Percentiles rank a stretch among this genome's conserved stretches.
phyloP scores from a whole-genome alignment of 805 yeast species.

The Metschnikowia picachoensis region DNA sequence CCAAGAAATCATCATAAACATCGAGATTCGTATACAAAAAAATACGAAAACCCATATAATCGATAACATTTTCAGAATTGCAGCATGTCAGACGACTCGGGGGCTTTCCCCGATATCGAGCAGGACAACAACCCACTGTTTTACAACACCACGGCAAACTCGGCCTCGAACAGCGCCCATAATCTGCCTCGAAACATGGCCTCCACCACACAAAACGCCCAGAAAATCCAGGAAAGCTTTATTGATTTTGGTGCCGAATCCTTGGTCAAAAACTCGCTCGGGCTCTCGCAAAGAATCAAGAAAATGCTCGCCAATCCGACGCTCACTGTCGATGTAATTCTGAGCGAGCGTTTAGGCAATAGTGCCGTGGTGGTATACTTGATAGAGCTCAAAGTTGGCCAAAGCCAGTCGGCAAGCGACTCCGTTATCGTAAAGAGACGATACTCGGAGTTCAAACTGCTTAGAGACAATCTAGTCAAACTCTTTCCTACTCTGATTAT shows the following conservation, averaged over 20 bases:
- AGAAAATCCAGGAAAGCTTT: constrained; percentile 13
- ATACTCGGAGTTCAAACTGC: constrained; percentile 42
- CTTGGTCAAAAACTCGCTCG: constrained; percentile 17
- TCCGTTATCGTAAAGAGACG: constrained; percentile 38
- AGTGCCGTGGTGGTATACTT: constrained; percentile 38
- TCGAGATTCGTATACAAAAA: no score
- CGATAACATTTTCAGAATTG: no score
- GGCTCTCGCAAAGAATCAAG: constrained; percentile 23
- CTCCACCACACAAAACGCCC: neutral
- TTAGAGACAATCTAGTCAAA: constrained; percentile 34
- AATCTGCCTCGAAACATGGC: no score
- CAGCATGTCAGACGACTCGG: constrained; percentile 10
- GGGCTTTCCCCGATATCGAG: constrained; percentile 37
- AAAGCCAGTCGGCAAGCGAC: constrained; percentile 4
- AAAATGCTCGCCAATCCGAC: constrained; percentile 26
- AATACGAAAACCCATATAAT: neutral
- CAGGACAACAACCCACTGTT: constrained; percentile 45
- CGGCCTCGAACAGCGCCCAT: constrained; percentile 21
- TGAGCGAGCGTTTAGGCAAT: constrained; percentile 34
- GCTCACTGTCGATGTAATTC: constrained; percentile 28
- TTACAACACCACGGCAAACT: constrained; percentile 29
- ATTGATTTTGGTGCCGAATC: constrained; percentile 15
- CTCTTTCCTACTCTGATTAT: constrained; percentile 39
- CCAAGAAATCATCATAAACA: no score
- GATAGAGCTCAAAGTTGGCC: constrained; percentile 22